Conservation (phyloP, 371 early-diverging fungal species). For the Rhizopus microsporus region DNA sequence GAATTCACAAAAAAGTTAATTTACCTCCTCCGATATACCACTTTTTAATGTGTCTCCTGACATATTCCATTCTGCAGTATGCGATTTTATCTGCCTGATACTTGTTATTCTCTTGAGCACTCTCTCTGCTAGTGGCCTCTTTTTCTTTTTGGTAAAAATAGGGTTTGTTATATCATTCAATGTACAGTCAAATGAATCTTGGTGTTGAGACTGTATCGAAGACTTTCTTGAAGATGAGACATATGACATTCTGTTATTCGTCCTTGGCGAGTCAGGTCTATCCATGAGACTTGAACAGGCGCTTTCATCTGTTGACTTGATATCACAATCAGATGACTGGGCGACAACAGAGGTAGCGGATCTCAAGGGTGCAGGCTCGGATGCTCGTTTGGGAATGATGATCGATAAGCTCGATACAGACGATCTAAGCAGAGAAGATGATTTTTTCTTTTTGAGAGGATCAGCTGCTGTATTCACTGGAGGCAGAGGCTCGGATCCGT, state of each 20-base stretch:
- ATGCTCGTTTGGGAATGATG: constrained; percentile 28
- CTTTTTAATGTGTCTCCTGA: neutral
- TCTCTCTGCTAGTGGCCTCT: neutral
- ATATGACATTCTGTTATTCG: neutral
- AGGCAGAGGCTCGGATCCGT: neutral
- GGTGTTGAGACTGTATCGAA: neutral
- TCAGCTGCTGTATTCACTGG: neutral
- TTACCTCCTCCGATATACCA: neutral
- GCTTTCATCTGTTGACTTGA: constrained; percentile 10
- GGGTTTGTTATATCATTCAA: neutral
- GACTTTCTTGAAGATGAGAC: neutral
- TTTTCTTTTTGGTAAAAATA: neutral
- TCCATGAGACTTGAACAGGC: constrained; percentile 17
- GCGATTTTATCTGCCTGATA: neutral
- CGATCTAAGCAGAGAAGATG: constrained; percentile 38
- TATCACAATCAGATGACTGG: constrained; percentile 8
- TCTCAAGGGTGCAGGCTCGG: neutral
- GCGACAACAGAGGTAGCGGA: neutral
- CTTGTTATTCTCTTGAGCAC: neutral
- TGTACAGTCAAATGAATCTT: neutral
- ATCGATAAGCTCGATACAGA: constrained; percentile 46
- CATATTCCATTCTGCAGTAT: constrained; percentile 1
- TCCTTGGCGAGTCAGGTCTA: neutral
- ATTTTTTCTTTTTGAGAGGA: constrained; percentile 30
- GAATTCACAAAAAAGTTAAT: neutral